Evolutionary conservation across 148 eudicot species (phyloP), one percentile per base, ranked within the genome.

Genomic region (Spergularia bocconei): DNA sequence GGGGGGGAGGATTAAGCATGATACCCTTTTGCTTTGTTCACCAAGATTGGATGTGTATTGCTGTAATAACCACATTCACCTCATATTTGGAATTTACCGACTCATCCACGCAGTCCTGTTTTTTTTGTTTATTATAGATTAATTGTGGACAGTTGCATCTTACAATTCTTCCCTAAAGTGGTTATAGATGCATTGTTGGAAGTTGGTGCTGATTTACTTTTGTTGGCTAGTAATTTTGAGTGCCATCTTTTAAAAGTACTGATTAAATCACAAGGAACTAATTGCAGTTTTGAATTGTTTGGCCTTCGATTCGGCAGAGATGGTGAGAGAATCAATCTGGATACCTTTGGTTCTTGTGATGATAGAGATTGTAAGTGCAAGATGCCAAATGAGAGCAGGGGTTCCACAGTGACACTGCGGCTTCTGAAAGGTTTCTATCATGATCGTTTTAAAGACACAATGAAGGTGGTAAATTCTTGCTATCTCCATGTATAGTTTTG

Each of bases 361-460:
- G 87, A 95, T 74, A 77, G 53, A 63, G 83, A 82, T 41, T 95
- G 98, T 81, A 52, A 73, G 75, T 95, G 98, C 79, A 89, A 89
- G 76, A 66, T 67, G 77, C 53, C 81, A 61, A 72, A 63, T 44
- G 81, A 73, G 65, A 48, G 62, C 25, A 72, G 55, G 73, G 53
- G 71, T 64, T 71, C 80, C 54, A 55, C 75, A 29, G 85, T 91
- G 71, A 86, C 82, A 51, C 63, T 95, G 78, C 83, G 83, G 80
- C 90, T 95, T 80, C 87, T 81, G 72, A 74, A 80, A 81, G 98
- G 98, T 76, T 88, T 70, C 66, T 95, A 95, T 81, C 97, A 95
- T 79, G 93, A 92, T 25, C 80, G 92, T 63, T 90, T 83, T 68
- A 61, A 48, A 72, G 89, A 90, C 77, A 58, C 88, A 62, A 47